Base-by-base conservation (phyloP, 768 basidiomycete genomes). In the Grammothele lineata region DNA sequence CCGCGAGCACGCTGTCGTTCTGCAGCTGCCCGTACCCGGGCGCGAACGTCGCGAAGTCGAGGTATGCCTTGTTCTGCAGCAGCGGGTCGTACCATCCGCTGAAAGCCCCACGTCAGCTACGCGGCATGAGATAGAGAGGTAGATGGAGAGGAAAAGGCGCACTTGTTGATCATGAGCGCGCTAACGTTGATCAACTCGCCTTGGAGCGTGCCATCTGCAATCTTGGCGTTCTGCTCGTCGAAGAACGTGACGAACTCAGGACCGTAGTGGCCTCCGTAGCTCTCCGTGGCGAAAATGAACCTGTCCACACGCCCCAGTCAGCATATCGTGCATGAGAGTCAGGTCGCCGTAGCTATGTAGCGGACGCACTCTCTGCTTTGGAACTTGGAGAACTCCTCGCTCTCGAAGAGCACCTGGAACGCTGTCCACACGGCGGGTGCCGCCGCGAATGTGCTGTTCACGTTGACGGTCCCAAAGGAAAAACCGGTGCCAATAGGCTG, bases 1-100 rank as follows among this genome's bases (percentile, higher is more conserved):
- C 50, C 24, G 64, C 58, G 33, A 84, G 60, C 2, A 77, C 72
- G 4, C 55, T 48, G 35, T 74, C 66, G 24, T 66, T 68, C 48
- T 78, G 77, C 10, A 85, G 74, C 50, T 73, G 81, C 5, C 83
- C 83, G 51, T 84, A 85, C 12, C 81, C 80, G 7, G 83, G 83
- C 0, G 83, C 83, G 32, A 81, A 59, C 0, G 72, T 73, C 0
- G 81, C 78, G 46, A 84, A 85, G 26, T 70, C 70, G 47, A 84
- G 69, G 47, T 77, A 83, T 9, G 82, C 76, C 50, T 80, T 54
- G 53, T 78, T 76, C 53, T 85, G 83, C 34, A 83, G 70, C 24
- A 83, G 65, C 1, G 83, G 81, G 50, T 85, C 83, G 43, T 71
- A 77, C 81, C 81, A 83, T 32, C 81, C 81, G 51, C 83, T 84